phyloP scores from a whole-genome alignment of 441 rosid species.

The California macrophylla region DNA sequence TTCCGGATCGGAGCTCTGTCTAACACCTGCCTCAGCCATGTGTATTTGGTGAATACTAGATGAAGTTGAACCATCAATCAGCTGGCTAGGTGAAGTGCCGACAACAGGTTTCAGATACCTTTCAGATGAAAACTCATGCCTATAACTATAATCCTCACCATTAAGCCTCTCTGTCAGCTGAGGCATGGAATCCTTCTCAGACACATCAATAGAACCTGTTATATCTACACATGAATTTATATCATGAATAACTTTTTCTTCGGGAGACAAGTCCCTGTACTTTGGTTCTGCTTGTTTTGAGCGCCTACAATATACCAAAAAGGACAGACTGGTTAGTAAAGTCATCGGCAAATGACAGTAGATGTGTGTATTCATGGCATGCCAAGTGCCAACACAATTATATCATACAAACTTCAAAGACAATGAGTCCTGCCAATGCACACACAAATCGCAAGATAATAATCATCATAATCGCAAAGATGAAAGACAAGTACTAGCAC shows the following conservation, averaged over 20 bases:
- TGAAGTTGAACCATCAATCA: neutral
- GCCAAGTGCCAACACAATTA: neutral
- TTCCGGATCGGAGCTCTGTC: neutral
- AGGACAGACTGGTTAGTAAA: neutral
- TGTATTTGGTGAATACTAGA: neutral
- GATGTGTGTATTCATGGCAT: neutral
- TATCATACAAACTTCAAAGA: neutral
- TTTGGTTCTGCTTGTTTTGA: neutral
- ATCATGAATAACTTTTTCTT: constrained; percentile 3
- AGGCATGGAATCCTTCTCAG: constrained; percentile 1
- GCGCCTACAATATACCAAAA: neutral
- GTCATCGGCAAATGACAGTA: neutral
- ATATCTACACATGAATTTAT: neutral
- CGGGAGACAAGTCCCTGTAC: neutral
- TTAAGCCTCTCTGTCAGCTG: neutral
- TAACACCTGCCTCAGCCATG: neutral
- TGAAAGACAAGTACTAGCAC: neutral
- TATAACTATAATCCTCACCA: neutral
- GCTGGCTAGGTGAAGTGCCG: neutral
- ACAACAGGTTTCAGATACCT: neutral
- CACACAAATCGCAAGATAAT: neutral
- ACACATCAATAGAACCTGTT: neutral
- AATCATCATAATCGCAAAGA: neutral
- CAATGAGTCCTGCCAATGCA: neutral
- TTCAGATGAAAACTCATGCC: neutral